phyloP scores from a whole-genome alignment of 2,329 filamentous ascomycete genomes.

The Hypoxylon sp. region DNA sequence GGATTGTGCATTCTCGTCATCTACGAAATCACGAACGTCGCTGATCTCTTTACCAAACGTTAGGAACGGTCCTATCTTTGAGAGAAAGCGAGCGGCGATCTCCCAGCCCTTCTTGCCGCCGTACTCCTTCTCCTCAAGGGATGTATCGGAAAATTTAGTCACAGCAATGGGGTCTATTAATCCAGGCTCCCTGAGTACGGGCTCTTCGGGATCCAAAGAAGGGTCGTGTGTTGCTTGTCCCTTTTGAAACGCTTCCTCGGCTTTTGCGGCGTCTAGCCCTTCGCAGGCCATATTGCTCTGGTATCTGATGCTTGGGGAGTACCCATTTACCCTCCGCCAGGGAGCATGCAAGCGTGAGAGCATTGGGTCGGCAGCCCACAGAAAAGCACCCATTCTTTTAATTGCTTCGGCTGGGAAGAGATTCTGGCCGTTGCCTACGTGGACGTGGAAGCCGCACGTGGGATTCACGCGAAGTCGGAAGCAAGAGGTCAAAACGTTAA shows the following conservation, averaged over 20 bases:
- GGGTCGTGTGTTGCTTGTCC: conserved; percentile 9
- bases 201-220: too few species aligned
- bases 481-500: conserved; percentile 50
- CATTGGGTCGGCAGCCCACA: conserved; percentile 54
- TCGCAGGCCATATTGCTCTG: conserved; percentile 30
- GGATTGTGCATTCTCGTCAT: background rate
- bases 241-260: background rate
- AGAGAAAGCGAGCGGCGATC: background rate
- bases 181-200: too few species aligned
- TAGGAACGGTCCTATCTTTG: conserved; percentile 31
- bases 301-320: conserved; percentile 37
- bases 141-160: conserved; percentile 34
- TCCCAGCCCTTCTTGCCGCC: conserved; percentile 22
- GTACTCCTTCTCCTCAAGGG: conserved; percentile 30
- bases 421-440: conserved; percentile 52
- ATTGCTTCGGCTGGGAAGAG: conserved; percentile 47
- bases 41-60: conserved; percentile 13
- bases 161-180: conserved; percentile 5
- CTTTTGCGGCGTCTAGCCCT: conserved; percentile 6
- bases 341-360: conserved; percentile 53
- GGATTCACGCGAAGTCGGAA: conserved; percentile 52
- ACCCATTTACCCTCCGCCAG: conserved; percentile 42
- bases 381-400: conserved; percentile 50
- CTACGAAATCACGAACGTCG: background rate
- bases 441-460: conserved; percentile 53